phyloP scores from a whole-genome alignment of 805 yeast genomes.

The Cyberlindnera suaveolens region DNA sequence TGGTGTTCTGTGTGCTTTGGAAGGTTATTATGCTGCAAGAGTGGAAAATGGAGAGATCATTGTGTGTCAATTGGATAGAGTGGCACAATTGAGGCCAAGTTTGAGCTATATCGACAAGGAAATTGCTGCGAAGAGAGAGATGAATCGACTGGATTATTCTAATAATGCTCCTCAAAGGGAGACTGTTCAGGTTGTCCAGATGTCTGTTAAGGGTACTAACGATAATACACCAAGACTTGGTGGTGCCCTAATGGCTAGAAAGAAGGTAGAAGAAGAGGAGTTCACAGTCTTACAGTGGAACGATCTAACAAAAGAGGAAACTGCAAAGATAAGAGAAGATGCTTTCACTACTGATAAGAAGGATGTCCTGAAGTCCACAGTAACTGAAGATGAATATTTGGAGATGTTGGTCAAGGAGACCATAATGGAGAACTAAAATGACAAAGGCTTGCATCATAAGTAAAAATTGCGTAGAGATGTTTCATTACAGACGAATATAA shows the following conservation, averaged over 20 bases:
- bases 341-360: conserved; percentile 21
- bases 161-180: conserved; percentile 25
- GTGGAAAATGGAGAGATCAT: conserved; percentile 47
- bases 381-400: conserved; percentile 28
- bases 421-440: conserved; percentile 4
- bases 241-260: conserved; percentile 63
- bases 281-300: conserved; percentile 38
- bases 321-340: conserved; percentile 21
- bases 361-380: conserved; percentile 18
- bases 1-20: conserved; percentile 58
- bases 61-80: conserved; percentile 56
- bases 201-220: conserved; percentile 61
- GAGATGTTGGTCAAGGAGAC: conserved; percentile 24
- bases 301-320: conserved; percentile 31
- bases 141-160: conserved; percentile 35
- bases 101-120: conserved; percentile 72
- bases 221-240: conserved; percentile 58
- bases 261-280: conserved; percentile 56
- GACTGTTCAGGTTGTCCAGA: conserved; percentile 61
- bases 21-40: conserved; percentile 45
- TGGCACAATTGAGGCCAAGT: conserved; percentile 75
- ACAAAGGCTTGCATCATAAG: conserved; percentile 18
- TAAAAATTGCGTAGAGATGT: conserved; percentile 6
- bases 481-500: neutral
- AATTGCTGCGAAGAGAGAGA: conserved; percentile 37